These are phyloP conservation scores for Aureoboletus auriporus DNA, from an alignment of 768 basidiomycete species.

Conservation along the genomic window DNA sequence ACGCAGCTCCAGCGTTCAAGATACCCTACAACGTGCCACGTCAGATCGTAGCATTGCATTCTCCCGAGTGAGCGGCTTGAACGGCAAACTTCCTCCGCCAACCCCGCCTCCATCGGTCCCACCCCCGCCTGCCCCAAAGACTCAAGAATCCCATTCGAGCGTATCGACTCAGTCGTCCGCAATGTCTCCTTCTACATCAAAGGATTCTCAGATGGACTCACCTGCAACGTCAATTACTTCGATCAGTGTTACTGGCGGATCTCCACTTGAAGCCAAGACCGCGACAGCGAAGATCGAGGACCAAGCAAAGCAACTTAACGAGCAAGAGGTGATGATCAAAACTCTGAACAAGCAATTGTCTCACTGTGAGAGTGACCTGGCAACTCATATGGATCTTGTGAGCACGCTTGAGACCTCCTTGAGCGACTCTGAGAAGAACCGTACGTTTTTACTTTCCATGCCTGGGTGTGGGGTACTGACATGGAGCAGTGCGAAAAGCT, in stretches of 20 bases:
- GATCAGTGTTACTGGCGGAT: conserved; percentile 31
- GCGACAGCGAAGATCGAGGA: conserved; percentile 58
- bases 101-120: conserved; percentile 79
- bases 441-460: conserved; percentile 45
- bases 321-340: conserved; percentile 89
- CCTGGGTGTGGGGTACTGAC: conserved; percentile 4
- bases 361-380: conserved; percentile 90
- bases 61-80: conserved; percentile 55
- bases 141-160: conserved; percentile 49
- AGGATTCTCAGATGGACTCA: conserved; percentile 68
- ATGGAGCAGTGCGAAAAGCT: conserved; percentile 74
- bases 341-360: conserved; percentile 89
- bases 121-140: conserved; percentile 74
- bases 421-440: conserved; percentile 89
- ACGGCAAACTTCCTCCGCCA: conserved; percentile 79
- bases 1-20: conserved; percentile 42
- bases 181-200: conserved; percentile 54
- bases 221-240: conserved; percentile 58
- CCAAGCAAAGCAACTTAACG: conserved; percentile 70
- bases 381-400: conserved; percentile 89
- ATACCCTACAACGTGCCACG: conserved; percentile 46
- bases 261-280: conserved; percentile 51
- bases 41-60: conserved; percentile 53
- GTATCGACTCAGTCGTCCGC: conserved; percentile 61
- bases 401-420: conserved; percentile 79